A percentile compares a stretch with the other conserved stretches of the same genome.
These are phyloP conservation scores for Aegilops longissima DNA, from an alignment of 176 grass and related monocot species.

Conservation along the genomic window DNA sequence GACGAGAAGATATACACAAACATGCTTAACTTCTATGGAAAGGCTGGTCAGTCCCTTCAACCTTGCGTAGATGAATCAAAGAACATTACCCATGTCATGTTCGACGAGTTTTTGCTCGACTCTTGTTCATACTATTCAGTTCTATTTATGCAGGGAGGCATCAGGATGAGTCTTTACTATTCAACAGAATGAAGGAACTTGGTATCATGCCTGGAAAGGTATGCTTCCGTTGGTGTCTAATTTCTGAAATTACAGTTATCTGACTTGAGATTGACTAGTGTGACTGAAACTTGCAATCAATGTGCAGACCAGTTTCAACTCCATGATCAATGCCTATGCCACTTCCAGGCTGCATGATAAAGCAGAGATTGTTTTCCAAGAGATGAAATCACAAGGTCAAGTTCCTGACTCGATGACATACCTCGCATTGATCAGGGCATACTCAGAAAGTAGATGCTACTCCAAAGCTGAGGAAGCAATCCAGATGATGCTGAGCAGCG, in stretches of 20 bases:
- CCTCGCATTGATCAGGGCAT: slow-evolving; percentile 58
- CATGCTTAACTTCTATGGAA: slow-evolving; percentile 65
- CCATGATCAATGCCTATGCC: slow-evolving; percentile 77
- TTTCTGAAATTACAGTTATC: not conserved
- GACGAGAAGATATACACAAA: slow-evolving; percentile 87
- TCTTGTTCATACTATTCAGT: too few relatives aligned
- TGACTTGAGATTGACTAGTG: not conserved
- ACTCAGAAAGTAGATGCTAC: slow-evolving; percentile 47
- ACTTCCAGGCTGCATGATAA: slow-evolving; percentile 55
- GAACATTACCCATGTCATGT: not conserved
- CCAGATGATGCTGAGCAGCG: slow-evolving; percentile 45
- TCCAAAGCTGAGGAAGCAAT: slow-evolving; percentile 55
- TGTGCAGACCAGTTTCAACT: slow-evolving; percentile 82
- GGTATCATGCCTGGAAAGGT: slow-evolving; percentile 86
- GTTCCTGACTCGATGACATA: slow-evolving; percentile 62
- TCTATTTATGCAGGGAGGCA: too few relatives aligned
- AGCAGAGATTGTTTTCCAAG: slow-evolving; percentile 56
- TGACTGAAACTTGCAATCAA: slow-evolving; percentile 27
- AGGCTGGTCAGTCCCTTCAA: slow-evolving; percentile 51
- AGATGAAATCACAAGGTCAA: slow-evolving; percentile 50
- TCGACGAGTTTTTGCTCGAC: not conserved
- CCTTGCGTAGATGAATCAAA: not conserved
- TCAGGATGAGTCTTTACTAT: slow-evolving; percentile 18
- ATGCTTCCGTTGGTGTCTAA: not conserved
- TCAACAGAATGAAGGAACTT: slow-evolving; percentile 75